These are phyloP conservation scores for Podospora didyma DNA, from an alignment of 495 filamentous ascomycete genomes.

Conservation along the genomic window DNA sequence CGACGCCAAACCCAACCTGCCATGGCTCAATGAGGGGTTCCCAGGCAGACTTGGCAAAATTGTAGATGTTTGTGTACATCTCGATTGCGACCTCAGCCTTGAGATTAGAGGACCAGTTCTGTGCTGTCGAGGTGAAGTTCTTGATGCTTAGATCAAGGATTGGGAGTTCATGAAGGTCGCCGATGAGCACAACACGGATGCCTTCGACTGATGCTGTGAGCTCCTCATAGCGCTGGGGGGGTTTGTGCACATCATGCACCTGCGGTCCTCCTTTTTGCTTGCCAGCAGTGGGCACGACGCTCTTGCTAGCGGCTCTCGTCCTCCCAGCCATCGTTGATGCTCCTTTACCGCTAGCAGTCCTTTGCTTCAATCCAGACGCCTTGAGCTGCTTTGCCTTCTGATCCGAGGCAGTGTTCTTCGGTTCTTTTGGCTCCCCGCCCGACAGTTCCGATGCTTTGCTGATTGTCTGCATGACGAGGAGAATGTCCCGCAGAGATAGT, in stretches of 20 bases:
- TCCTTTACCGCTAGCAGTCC: conserved; percentile 61
- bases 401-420: conserved; percentile 31
- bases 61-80: conserved; percentile 93
- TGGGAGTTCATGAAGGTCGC: conserved; percentile 90
- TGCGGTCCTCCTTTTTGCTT: conserved; percentile 9
- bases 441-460: conserved; percentile 90
- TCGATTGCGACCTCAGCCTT: conserved; percentile 85
- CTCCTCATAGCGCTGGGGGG: conserved; percentile 60
- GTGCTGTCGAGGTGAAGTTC: conserved; percentile 74
- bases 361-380: conserved; percentile 50
- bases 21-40: conserved; percentile 95
- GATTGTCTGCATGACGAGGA: conserved; percentile 89
- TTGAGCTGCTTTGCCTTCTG: conserved; percentile 66
- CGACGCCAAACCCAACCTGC: conserved; percentile 87
- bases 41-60: conserved; percentile 98
- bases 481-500: conserved; percentile 87
- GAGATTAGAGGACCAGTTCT: conserved; percentile 86
- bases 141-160: conserved; percentile 93
- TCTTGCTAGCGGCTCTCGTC: conserved; percentile 23
- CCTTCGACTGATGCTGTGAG: conserved; percentile 79
- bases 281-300: conserved; percentile 4
- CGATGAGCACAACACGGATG: conserved; percentile 89
- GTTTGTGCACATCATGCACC: conserved; percentile 33
- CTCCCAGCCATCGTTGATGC: conserved; percentile 53
- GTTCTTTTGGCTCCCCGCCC: conserved; percentile 45